phyloP scores from a whole-genome alignment of 1,284 basidiomycete species.

The Ceratobasidium sp. region DNA sequence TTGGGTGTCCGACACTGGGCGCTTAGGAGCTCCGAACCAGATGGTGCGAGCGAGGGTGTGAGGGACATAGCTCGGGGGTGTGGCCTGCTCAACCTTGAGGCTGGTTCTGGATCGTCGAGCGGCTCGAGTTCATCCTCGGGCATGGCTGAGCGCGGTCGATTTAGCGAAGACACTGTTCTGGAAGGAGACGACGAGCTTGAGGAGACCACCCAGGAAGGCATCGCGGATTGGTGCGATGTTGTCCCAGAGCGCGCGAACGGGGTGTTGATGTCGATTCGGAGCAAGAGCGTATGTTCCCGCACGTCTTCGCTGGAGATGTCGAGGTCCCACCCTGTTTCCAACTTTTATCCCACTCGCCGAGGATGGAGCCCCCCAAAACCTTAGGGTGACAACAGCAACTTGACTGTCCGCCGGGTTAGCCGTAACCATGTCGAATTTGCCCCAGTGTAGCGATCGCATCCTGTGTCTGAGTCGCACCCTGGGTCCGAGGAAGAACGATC shows the following conservation, averaged over 20 bases:
- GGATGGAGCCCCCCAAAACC: neutral
- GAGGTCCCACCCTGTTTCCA: slow-evolving; percentile 28
- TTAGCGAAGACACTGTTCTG: slow-evolving; percentile 42
- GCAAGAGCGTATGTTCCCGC: slow-evolving; percentile 19
- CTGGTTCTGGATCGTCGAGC: slow-evolving; percentile 19
- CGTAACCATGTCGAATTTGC: neutral
- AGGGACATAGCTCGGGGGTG: slow-evolving; percentile 44
- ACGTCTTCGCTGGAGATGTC: slow-evolving; percentile 19
- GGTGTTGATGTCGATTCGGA: neutral
- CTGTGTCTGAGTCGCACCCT: neutral
- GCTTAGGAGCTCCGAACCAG: slow-evolving; percentile 69
- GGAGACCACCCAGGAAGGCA: slow-evolving; percentile 1
- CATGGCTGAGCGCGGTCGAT: slow-evolving; percentile 34
- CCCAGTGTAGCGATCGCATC: neutral
- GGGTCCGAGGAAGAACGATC: neutral
- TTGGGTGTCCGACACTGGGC: slow-evolving; percentile 75
- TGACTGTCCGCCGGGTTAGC: too few species aligned
- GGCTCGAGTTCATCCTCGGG: slow-evolving; percentile 25
- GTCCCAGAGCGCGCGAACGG: neutral
- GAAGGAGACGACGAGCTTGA: slow-evolving; percentile 9
- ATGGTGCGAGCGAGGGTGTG: slow-evolving; percentile 54
- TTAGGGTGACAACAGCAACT: too few species aligned
- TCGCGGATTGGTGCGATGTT: slow-evolving; percentile 8
- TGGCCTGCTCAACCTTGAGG: slow-evolving; percentile 19
- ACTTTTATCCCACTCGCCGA: slow-evolving; percentile 37